Percentiles rank a stretch among this genome's conserved stretches.
Evolutionary conservation across 164 flowering plant genomes (phyloP).

Genomic region (Aristolochia contorta): DNA sequence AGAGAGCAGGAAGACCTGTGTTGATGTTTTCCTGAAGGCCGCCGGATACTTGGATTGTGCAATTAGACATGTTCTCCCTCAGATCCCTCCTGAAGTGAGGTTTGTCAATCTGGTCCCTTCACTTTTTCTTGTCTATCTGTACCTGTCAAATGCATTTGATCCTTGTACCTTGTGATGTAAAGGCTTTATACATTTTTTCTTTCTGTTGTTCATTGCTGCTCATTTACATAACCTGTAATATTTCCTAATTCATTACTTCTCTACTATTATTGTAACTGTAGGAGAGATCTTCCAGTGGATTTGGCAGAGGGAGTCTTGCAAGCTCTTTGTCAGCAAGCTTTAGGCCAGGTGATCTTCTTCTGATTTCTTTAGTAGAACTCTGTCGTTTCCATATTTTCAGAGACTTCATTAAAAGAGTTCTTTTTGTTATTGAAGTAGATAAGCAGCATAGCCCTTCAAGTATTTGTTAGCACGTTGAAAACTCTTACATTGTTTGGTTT

Average conservation of each 20-base stretch:
- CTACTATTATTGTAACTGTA: conserved; percentile 12
- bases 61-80: conserved; percentile 72
- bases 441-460: neutral
- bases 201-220: neutral
- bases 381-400: neutral
- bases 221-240: neutral
- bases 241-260: neutral
- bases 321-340: conserved; percentile 85
- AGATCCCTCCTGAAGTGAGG: conserved; percentile 67
- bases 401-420: neutral
- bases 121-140: neutral
- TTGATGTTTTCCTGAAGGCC: conserved; percentile 81
- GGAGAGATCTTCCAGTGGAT: conserved; percentile 86
- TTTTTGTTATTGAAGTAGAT: neutral
- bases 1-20: conserved; percentile 72
- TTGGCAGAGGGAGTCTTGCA: conserved; percentile 72
- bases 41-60: conserved; percentile 96
- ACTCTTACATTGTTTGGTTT: too few species aligned
- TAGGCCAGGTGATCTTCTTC: conserved; percentile 65
- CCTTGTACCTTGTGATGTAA: neutral
- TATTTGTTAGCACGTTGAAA: too few species aligned
- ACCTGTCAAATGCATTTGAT: neutral
- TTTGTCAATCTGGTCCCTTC: conserved; percentile 12
- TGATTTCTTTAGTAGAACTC: neutral
- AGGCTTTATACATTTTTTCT: neutral